Percentiles rank a stretch among this genome's conserved stretches.
Conservation (phyloP, 1,284 basidiomycete genomes). For the Pseudozyma sp. region DNA sequence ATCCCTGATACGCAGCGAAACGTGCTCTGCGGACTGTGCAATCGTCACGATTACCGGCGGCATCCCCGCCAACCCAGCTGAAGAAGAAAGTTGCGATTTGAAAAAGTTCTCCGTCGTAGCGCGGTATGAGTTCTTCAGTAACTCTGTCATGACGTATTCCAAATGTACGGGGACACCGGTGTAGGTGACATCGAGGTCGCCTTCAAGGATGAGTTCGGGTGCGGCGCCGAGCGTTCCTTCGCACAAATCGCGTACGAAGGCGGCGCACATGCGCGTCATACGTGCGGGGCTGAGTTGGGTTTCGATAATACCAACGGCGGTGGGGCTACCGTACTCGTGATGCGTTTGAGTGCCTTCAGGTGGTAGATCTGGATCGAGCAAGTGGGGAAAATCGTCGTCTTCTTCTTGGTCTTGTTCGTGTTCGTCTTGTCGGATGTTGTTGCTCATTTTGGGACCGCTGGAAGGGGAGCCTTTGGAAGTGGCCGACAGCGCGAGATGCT, state of each 20-base stretch:
- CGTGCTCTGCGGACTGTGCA: constrained; percentile 75
- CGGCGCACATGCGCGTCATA: constrained; percentile 70
- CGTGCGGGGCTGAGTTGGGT: constrained; percentile 67
- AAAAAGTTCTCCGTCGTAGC: constrained; percentile 74
- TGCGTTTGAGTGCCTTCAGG: constrained; percentile 28
- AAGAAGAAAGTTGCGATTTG: constrained; percentile 54
- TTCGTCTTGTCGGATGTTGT: constrained; percentile 7
- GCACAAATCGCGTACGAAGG: constrained; percentile 83
- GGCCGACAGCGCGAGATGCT: constrained; percentile 80
- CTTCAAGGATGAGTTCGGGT: constrained; percentile 70
- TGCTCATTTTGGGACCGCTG: constrained; percentile 6
- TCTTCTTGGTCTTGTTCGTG: constrained; percentile 9
- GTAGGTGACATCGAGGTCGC: constrained; percentile 54
- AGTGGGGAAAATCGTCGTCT: constrained; percentile 2
- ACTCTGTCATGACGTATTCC: constrained; percentile 79
- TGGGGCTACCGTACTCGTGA: constrained; percentile 49
- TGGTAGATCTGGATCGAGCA: constrained; percentile 43
- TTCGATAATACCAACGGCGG: constrained; percentile 64
- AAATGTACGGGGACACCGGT: constrained; percentile 89
- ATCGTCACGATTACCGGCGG: constrained; percentile 79
- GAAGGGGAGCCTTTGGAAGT: constrained; percentile 23
- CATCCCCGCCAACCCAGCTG: constrained; percentile 15
- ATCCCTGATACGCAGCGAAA: constrained; percentile 84
- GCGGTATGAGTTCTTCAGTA: constrained; percentile 85
- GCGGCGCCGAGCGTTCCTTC: constrained; percentile 84